phyloP scores from a whole-genome alignment of 2,329 filamentous ascomycete genomes.

The Plectosphaerella cucumerina region DNA sequence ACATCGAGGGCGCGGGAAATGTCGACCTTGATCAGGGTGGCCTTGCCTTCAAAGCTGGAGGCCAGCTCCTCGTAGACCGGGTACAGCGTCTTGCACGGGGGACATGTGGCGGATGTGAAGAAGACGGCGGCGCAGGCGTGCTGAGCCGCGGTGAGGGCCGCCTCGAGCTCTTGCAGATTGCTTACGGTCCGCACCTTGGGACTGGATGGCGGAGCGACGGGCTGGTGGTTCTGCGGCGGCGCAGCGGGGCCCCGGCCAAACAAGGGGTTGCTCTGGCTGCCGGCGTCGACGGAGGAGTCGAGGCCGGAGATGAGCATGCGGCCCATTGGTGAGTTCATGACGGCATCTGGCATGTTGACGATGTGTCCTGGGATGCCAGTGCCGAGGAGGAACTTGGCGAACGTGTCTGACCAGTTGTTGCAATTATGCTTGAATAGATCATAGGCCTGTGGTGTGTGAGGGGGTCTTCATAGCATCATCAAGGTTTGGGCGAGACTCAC shows the following conservation, averaged over 20 bases:
- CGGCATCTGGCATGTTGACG: slow-evolving; percentile 75
- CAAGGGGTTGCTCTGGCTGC: slow-evolving; percentile 46
- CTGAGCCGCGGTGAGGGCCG: slow-evolving; percentile 52
- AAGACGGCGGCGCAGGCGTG: slow-evolving; percentile 77
- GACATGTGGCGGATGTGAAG: slow-evolving; percentile 86
- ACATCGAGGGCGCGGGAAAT: slow-evolving; percentile 63
- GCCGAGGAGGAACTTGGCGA: slow-evolving; percentile 80
- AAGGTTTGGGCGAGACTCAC: slow-evolving; percentile 31
- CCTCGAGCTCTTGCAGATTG: slow-evolving; percentile 55
- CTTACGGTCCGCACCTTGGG: slow-evolving; percentile 55
- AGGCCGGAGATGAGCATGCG: slow-evolving; percentile 78
- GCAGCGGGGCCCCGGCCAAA: slow-evolving; percentile 38
- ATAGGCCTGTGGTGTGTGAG: slow-evolving; percentile 58
- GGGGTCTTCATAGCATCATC: not conserved
- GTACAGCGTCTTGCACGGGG: slow-evolving; percentile 79
- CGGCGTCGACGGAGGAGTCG: slow-evolving; percentile 45
- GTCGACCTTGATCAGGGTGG: slow-evolving; percentile 78
- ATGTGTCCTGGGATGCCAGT: slow-evolving; percentile 87
- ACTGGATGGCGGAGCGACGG: slow-evolving; percentile 18
- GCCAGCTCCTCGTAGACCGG: slow-evolving; percentile 79
- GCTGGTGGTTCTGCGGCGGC: slow-evolving; percentile 15
- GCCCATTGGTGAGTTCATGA: slow-evolving; percentile 82
- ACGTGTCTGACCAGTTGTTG: slow-evolving; percentile 95
- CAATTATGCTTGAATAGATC: slow-evolving; percentile 91
- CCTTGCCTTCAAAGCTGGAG: slow-evolving; percentile 60